Base-by-base conservation (phyloP, 768 basidiomycete genomes). In the Amanita thiersii region DNA sequence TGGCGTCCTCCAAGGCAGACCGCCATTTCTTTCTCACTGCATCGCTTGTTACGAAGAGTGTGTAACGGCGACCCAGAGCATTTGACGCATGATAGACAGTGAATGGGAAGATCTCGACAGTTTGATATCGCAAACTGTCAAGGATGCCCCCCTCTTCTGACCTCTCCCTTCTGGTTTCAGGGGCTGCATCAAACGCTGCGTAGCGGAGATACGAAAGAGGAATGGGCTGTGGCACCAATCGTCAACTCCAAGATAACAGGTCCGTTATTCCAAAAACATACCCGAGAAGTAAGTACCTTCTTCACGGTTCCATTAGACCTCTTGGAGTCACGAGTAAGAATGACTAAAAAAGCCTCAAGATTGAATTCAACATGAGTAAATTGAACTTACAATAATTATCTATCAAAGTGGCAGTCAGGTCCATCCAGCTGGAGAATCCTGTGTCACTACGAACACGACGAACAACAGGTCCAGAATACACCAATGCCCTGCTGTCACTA, bases 171-270 rank as follows among this genome's bases (percentile, higher is more conserved):
- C 85, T 75, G 36, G 59, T 65, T 49, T 87, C 88, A 3, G 77
- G 62, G 4, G 73, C 64, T 1, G 55, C 66, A 14, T 69, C 64
- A 54, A 90, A 91, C 11, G 70, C 61, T 20, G 73, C 86, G 5
- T 89, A 66, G 12, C 75, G 77, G n/a, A 91, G 71, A 48, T 80
- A 89, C 26, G 83, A 80, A 2, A 91, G 61, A 3, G 86, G 82
- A 41, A 91, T 73, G 20, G 88, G 88, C 88, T 90, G 47, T 4
- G 37, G 32, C 18, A n/a, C 4, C 2, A 23, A 25, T 25, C 26
- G 12, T 41, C 47, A 36, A 45, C 31, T 38, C 7, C 37, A 3
- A 47, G 14, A 34, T 35, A 10, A 14, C 4, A 30, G 19, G 19
- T 19, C 14, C 12, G 26, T 37, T 21, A 36, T 20, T 20, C 3